Base-by-base conservation (phyloP, 495 filamentous ascomycete genomes). In the Usnea hakonensis region DNA sequence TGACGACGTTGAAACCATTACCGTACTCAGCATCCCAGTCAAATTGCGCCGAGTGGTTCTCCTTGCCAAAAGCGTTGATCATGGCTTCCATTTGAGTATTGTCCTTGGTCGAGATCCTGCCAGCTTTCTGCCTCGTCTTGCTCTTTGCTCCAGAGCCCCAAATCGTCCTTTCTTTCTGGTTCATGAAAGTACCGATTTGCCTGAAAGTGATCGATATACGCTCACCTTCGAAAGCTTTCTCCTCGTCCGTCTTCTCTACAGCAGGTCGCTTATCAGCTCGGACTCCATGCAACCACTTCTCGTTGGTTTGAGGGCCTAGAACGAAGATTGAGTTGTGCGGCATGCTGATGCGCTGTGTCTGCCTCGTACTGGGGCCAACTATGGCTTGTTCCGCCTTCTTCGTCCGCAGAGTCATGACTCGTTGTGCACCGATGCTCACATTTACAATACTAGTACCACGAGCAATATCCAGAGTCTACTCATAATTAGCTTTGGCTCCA, bases 151-250 rank as follows among this genome's bases (percentile, higher is more conserved):
- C 94, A 74, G 96, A 91, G 35, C 94, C 94, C 91, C 91, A 97
- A 64, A 99, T 96, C 17, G 69, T 73, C 40, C 76, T 73, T 23
- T 83, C 78, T 14, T 83, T 73, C 10, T 79, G 74, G 62, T 87
- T 74, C 13, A 95, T 74, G 69, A 88, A 96, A 0, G 94, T 99
- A 1, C 85, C 90, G 65, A 99, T 97, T 44, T 85, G 80, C 13
- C 94, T 82, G 70, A 99, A 99, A 6, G 94, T 99, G 50, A 99
- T 81, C 14, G 88, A 92, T 70, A 99, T 96, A 8, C 94, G 86
- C 57, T 86, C 84, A 5, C 91, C 90, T 3, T 75, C 75, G 67
- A 81, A 87, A 3, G 89, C 85, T 38, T 84, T 78, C 70, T 97
- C 94, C 19, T 83, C 85, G 0, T 76, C 63, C 0, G 85, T 75